Conservation (phyloP, 139 green algal genomes). For the Coccomyxa sp. region DNA sequence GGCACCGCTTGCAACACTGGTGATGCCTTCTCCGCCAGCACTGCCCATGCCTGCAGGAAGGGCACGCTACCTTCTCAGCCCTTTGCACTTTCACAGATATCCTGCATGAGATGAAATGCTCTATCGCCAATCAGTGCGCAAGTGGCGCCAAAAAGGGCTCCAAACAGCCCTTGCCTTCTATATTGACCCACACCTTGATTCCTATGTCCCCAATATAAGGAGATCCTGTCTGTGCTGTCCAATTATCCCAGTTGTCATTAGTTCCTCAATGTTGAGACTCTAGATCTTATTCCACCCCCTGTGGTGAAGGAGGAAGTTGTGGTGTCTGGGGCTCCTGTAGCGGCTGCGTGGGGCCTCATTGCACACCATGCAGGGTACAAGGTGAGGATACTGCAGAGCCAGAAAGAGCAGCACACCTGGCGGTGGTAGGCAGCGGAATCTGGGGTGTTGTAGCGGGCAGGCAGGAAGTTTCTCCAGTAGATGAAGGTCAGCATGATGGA, state of each 20-base stretch:
- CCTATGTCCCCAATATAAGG: too few relatives aligned
- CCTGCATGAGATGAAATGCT: too few relatives aligned
- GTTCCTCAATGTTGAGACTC: neutral
- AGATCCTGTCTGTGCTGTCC: too few relatives aligned
- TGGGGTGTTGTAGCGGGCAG: constrained; percentile 18
- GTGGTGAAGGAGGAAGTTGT: neutral
- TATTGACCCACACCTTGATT: too few relatives aligned
- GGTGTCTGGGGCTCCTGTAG: neutral
- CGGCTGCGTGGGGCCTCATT: too few relatives aligned
- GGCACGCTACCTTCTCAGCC: neutral
- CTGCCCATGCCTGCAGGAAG: constrained; percentile 24
- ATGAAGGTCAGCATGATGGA: constrained; percentile 23
- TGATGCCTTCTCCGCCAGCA: constrained; percentile 3
- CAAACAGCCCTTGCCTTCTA: too few relatives aligned
- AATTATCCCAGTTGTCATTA: too few relatives aligned
- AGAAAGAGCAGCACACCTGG: neutral
- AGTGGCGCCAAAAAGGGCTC: too few relatives aligned
- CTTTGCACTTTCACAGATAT: neutral
- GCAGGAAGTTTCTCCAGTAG: constrained; percentile 26
- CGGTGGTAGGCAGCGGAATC: constrained; percentile 18
- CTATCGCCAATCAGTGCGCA: too few relatives aligned
- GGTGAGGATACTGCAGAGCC: neutral
- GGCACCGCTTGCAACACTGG: constrained; percentile 16
- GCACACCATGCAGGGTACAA: neutral
- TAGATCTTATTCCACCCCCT: neutral